Conservation (phyloP, 768 basidiomycete genomes). For the Phylloporus rhodoxanthus region DNA sequence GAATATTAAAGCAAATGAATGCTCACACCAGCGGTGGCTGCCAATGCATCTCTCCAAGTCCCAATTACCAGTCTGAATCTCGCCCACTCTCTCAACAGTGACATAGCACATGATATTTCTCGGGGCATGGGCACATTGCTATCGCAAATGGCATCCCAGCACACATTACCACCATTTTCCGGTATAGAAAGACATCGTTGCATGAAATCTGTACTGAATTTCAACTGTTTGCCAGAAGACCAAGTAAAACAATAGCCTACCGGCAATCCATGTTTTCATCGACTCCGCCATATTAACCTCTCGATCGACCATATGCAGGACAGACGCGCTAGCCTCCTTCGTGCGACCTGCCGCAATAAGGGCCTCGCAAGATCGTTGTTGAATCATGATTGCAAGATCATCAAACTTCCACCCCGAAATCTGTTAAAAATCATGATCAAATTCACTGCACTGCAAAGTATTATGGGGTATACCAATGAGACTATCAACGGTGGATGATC, state of each 20-base stretch:
- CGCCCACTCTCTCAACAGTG: slow-evolving; percentile 1
- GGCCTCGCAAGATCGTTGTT: slow-evolving; percentile 3
- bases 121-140: not conserved
- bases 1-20: not conserved
- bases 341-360: not conserved
- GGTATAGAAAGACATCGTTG: not conserved
- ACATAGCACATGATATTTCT: not conserved
- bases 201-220: not conserved
- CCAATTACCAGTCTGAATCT: not conserved
- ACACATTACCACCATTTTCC: no score
- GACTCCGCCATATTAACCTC: not conserved
- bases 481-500: not conserved
- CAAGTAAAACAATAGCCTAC: not conserved
- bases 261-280: not conserved
- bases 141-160: not conserved
- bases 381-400: not conserved
- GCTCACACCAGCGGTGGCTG: not conserved
- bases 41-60: slow-evolving; percentile 5
- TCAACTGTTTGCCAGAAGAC: not conserved
- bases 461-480: not conserved
- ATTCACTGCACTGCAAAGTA: no score
- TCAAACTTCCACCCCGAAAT: slow-evolving; percentile 11
- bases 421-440: not conserved
- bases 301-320: not conserved
- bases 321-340: not conserved